These are phyloP conservation scores for Brasilioporus rufonigricans DNA, from an alignment of 768 basidiomycete genomes.

Conservation along the genomic window DNA sequence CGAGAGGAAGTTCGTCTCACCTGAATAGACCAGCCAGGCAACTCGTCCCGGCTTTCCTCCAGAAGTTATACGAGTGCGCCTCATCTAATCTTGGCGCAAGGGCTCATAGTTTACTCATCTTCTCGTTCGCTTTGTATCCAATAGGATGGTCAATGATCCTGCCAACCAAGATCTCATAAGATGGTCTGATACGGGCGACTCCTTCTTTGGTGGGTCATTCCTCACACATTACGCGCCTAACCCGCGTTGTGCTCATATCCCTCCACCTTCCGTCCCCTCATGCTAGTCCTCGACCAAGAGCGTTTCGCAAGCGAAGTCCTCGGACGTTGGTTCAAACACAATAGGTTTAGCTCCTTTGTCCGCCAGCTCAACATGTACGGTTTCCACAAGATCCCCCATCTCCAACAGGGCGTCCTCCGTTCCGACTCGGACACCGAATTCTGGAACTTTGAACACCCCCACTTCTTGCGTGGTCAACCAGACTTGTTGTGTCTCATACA, in stretches of 20 bases:
- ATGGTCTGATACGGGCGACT: slow-evolving; percentile 90
- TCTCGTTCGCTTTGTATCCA: too few relatives aligned
- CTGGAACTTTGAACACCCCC: slow-evolving; percentile 90
- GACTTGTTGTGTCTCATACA: slow-evolving; percentile 86
- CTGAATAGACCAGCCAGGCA: slow-evolving; percentile 47
- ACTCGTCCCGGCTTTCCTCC: slow-evolving; percentile 79
- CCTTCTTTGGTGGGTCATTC: slow-evolving; percentile 75
- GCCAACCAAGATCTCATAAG: slow-evolving; percentile 80
- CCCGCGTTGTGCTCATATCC: neutral
- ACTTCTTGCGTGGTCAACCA: slow-evolving; percentile 87
- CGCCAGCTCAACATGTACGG: slow-evolving; percentile 97
- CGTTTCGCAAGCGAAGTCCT: slow-evolving; percentile 87
- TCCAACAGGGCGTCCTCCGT: slow-evolving; percentile 90
- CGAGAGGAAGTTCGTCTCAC: slow-evolving; percentile 38
- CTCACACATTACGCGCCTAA: neutral
- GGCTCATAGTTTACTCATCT: slow-evolving; percentile 10
- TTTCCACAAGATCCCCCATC: slow-evolving; percentile 94
- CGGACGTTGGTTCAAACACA: slow-evolving; percentile 96
- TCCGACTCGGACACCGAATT: slow-evolving; percentile 78
- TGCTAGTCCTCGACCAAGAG: slow-evolving; percentile 84
- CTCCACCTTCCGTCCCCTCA: neutral
- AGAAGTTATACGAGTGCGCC: slow-evolving; percentile 87
- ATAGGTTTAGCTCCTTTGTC: slow-evolving; percentile 93
- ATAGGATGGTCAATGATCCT: slow-evolving; percentile 89
- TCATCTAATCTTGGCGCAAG: slow-evolving; percentile 12